A percentile compares a stretch with the other conserved stretches of the same genome.
These are phyloP conservation scores for Ascochyta fabae DNA, from an alignment of 2,329 filamentous ascomycete species.

Conservation along the genomic window DNA sequence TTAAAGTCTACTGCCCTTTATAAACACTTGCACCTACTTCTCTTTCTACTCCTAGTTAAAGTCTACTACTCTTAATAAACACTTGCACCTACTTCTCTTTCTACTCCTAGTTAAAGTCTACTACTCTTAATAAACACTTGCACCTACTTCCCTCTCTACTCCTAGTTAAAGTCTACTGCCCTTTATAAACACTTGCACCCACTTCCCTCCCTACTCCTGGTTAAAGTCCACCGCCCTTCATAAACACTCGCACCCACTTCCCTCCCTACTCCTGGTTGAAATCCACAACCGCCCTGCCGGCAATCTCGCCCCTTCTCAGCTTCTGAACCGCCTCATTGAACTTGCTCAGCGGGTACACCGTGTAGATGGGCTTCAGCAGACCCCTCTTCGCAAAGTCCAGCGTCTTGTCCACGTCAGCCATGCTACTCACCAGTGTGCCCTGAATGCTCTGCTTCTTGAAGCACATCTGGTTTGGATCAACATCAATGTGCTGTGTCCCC, in stretches of 20 bases:
- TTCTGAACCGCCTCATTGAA: constrained; percentile 61
- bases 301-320: constrained; percentile 57
- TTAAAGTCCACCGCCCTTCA: constrained; percentile 57
- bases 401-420: constrained; percentile 56
- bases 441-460: constrained; percentile 46
- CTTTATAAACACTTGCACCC: too few species aligned
- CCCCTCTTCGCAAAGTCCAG: constrained; percentile 59
- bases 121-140: too few species aligned
- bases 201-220: constrained; percentile 28
- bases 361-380: constrained; percentile 57
- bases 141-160: too few species aligned
- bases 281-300: constrained; percentile 61
- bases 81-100: too few species aligned
- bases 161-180: too few species aligned
- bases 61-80: too few species aligned
- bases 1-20: too few species aligned
- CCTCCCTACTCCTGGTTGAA: constrained; percentile 53
- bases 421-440: constrained; percentile 54
- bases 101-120: too few species aligned
- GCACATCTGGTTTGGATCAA: constrained; percentile 45
- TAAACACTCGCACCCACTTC: background rate
- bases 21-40: too few species aligned
- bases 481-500: constrained; percentile 38
- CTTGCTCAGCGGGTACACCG: constrained; percentile 55
- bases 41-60: too few species aligned